These are phyloP conservation scores for Auricularia heimuer DNA, from an alignment of 768 basidiomycete species.

Conservation along the genomic window DNA sequence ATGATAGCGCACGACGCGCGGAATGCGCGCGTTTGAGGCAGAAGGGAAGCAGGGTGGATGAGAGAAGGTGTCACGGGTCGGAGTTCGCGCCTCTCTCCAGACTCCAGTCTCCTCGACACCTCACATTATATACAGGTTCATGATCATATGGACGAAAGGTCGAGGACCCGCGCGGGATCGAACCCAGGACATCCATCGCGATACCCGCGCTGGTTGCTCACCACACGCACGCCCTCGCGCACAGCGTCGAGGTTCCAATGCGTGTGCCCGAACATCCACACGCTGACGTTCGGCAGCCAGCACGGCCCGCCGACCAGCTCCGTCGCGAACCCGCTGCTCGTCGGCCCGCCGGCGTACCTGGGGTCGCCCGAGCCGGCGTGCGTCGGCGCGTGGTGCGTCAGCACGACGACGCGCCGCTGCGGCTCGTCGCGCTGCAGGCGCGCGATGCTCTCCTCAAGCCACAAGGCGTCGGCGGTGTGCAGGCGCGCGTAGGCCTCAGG, in stretches of 20 bases:
- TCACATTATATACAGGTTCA: too few species aligned
- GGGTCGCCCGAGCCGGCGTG: constrained; percentile 25
- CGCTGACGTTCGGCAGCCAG: constrained; percentile 19
- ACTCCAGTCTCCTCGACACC: neutral
- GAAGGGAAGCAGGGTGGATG: too few species aligned
- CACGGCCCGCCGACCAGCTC: constrained; percentile 20
- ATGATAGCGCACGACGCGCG: neutral
- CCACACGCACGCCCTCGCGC: constrained; percentile 23
- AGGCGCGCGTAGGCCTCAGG: constrained; percentile 14
- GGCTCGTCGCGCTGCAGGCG: constrained; percentile 21
- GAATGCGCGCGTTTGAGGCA: too few species aligned
- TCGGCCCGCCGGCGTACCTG: constrained; percentile 17
- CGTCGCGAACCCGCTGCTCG: constrained; percentile 23
- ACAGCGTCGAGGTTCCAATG: constrained; percentile 31
- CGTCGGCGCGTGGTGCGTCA: constrained; percentile 35
- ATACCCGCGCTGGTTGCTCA: constrained; percentile 29
- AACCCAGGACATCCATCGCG: constrained; percentile 7
- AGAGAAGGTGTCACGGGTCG: too few species aligned
- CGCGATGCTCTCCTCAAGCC: constrained; percentile 23
- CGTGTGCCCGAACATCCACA: constrained; percentile 35
- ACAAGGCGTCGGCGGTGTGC: constrained; percentile 22
- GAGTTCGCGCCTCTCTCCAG: neutral
- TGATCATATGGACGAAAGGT: neutral
- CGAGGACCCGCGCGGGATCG: neutral
- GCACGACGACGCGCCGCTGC: constrained; percentile 22